Base-by-base conservation (phyloP, 2,329 filamentous ascomycete genomes). In the Fusarium pseudocircinatum region DNA sequence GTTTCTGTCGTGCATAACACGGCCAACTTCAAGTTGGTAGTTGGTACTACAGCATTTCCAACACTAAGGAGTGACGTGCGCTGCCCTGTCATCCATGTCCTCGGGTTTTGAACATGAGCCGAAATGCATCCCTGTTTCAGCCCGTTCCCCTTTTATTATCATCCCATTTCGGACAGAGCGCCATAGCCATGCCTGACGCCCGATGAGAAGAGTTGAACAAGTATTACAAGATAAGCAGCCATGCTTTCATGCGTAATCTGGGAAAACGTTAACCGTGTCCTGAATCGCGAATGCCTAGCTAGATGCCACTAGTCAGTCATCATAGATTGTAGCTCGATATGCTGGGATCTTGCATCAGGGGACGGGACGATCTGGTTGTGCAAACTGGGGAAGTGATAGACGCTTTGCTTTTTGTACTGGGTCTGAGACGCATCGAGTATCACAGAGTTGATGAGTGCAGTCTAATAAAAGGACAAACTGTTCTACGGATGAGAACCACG, bases 361-460 rank as follows among this genome's bases (percentile, higher is more conserved):
- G 60, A 64, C 74, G 74, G 74, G 74, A 75, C 69, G 74, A 76
- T 76, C 74, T 76, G 62, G 56, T 40, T 42, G 66, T 60, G 67
- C 66, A 58, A 60, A 54, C 63, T 62, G 70, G 70, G 70, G 67
- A 62, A 62, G 43, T 53, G 46, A 37, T 37, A 49, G 60, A 54
- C 63, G 39, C 40, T 70, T 70, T 68, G 40, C 50, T 67, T 53
- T 67, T 67, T 37, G 47, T 58, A 70, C 30, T 69, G 39, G 26
- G 30, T 49, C 36, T 66, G 66, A 44, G 61, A 63, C 59, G 61
- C 28, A 34, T 60, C 53, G 59, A 59, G 52, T 72, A 72, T 67
- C 63, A 64, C 58, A 63, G 50, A 63, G 54, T 26, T 57, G 57
- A 58, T 50, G 26, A 37, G 34, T 40, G 59, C 32, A 42, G 44